Conservation (phyloP, 2,329 filamentous ascomycete species). For the Hypoxylon sp. region DNA sequence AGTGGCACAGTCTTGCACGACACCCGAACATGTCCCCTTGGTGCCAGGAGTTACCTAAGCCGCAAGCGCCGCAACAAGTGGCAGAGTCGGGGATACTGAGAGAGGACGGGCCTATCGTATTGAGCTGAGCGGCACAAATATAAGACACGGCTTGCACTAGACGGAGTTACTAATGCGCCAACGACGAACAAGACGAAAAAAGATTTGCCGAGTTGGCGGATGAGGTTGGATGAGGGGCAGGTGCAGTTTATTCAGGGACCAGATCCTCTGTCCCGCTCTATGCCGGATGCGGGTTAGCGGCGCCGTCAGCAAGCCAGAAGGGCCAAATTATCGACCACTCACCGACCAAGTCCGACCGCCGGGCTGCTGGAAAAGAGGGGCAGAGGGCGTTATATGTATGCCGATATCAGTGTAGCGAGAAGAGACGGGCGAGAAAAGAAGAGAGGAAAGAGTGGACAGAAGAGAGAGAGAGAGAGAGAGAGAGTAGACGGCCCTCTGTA, state of each 20-base stretch:
- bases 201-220: conserved; percentile 39
- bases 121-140: conserved; percentile 5
- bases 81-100: conserved; percentile 2
- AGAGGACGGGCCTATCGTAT: conserved; percentile 14
- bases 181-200: conserved; percentile 3
- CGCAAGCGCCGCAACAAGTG: conserved; percentile 15
- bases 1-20: background rate
- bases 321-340: conserved; percentile 18
- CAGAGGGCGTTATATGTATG: too few species aligned
- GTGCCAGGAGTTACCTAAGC: conserved; percentile 27
- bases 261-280: conserved; percentile 35
- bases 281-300: conserved; percentile 18
- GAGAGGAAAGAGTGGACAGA: background rate
- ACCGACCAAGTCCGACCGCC: conserved; percentile 36
- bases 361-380: conserved; percentile 14
- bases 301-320: conserved; percentile 26
- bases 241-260: conserved; percentile 36
- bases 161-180: conserved; percentile 27
- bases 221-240: conserved; percentile 34
- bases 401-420: too few species aligned
- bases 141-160: conserved; percentile 3
- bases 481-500: too few species aligned
- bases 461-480: too few species aligned
- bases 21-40: conserved; percentile 2
- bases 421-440: background rate